A percentile compares a stretch with the other conserved stretches of the same genome.
These are phyloP conservation scores for Centrapalus pauciflorus DNA, from an alignment of 129 eudicot species.

Conservation along the genomic window DNA sequence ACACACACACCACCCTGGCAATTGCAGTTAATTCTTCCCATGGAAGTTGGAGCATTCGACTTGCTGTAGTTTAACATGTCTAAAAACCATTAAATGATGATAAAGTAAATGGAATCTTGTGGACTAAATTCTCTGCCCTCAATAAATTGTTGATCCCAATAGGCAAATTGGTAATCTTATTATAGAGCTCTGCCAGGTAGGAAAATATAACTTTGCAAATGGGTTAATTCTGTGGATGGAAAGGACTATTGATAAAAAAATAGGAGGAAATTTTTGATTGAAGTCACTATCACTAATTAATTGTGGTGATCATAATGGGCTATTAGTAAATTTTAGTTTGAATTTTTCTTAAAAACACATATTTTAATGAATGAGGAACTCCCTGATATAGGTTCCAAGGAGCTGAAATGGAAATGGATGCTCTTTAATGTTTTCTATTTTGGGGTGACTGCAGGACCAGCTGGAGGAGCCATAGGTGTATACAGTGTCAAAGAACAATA, in stretches of 20 bases:
- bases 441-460: conserved; percentile 27
- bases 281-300: no score
- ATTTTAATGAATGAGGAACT: no score
- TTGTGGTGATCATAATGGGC: no score
- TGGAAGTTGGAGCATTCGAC: not conserved
- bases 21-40: not conserved
- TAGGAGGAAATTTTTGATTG: no score
- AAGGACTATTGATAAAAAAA: not conserved
- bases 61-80: not conserved
- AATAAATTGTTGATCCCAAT: not conserved
- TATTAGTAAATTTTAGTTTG: no score
- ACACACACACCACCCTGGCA: not conserved
- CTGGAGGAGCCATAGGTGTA: conserved; percentile 25
- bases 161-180: not conserved
- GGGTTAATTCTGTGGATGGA: no score
- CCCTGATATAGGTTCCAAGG: not conserved
- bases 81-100: not conserved
- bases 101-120: not conserved
- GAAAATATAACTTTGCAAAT: not conserved
- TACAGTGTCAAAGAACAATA: not conserved
- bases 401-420: not conserved
- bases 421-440: not conserved
- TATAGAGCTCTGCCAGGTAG: no score
- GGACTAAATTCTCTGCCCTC: not conserved
- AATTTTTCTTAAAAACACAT: no score